Conservation (phyloP, 192 early-diverging fungal genomes). For the Chytriomyces sp. region DNA sequence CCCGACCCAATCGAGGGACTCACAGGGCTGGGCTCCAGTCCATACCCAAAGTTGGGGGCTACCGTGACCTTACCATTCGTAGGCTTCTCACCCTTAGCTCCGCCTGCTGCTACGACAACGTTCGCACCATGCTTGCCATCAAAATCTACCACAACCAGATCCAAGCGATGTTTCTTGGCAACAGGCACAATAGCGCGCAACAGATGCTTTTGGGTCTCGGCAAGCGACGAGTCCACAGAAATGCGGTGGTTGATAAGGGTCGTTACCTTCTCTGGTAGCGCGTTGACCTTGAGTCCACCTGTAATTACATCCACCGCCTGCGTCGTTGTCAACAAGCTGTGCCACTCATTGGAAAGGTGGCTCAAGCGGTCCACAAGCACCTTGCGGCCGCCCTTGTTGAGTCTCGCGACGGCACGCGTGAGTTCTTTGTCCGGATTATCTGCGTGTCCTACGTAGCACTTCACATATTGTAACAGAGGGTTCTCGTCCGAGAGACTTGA, state of each 20-base stretch:
- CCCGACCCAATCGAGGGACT: background rate
- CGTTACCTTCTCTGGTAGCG: conserved; percentile 37
- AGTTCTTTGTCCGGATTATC: conserved; percentile 25
- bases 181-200: conserved; percentile 13
- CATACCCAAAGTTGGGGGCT: conserved; percentile 10
- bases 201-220: conserved; percentile 4
- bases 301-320: conserved; percentile 50
- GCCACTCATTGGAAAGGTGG: background rate
- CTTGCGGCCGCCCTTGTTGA: conserved; percentile 4
- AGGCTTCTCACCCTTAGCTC: background rate
- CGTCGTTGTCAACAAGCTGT: conserved; percentile 20
- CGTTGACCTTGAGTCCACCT: conserved; percentile 52
- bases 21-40: conserved; percentile 37
- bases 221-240: background rate
- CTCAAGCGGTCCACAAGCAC: conserved; percentile 14
- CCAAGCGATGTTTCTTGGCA: background rate
- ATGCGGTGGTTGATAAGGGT: conserved; percentile 46
- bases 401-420: conserved; percentile 18
- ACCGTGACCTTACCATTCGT: background rate
- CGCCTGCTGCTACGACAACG: background rate
- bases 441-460: conserved; percentile 32
- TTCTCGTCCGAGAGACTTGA: conserved; percentile 22
- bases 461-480: conserved; percentile 31
- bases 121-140: background rate
- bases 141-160: background rate